Conservation (phyloP, 768 basidiomycete genomes). For the Boletellus sp. region DNA sequence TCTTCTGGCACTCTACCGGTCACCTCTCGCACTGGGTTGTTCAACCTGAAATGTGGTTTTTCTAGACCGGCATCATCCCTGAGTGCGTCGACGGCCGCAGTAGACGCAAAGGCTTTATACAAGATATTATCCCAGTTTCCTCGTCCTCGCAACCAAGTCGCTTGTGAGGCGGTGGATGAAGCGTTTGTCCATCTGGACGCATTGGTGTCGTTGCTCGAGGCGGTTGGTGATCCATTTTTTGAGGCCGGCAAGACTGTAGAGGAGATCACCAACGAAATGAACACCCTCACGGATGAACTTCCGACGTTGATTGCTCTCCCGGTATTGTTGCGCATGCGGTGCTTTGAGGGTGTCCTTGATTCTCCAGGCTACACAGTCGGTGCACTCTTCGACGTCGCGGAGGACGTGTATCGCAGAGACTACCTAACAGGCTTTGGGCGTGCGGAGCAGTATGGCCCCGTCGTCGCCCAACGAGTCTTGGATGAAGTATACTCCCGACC, state of each 20-base stretch:
- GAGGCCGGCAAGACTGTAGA: constrained; percentile 17
- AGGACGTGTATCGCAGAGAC: constrained; percentile 61
- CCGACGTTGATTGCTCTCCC: constrained; percentile 75
- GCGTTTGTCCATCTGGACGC: constrained; percentile 64
- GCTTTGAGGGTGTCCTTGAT: constrained; percentile 13
- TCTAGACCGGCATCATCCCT: constrained; percentile 65
- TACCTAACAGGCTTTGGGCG: constrained; percentile 73
- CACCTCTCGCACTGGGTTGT: constrained; percentile 55
- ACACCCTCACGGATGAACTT: constrained; percentile 54
- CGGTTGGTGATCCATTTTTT: constrained; percentile 34
- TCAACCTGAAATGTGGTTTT: constrained; percentile 61
- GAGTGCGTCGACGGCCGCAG: constrained; percentile 41
- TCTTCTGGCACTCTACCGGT: constrained; percentile 46
- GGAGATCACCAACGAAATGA: constrained; percentile 42
- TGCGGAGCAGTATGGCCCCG: constrained; percentile 67
- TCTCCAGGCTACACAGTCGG: constrained; percentile 38
- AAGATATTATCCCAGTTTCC: constrained; percentile 61
- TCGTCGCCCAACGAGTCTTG: constrained; percentile 55
- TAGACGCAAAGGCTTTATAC: constrained; percentile 60
- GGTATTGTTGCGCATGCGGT: constrained; percentile 51
- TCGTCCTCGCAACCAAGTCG: constrained; percentile 57
- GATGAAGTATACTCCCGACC: constrained; percentile 41
- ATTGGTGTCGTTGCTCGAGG: constrained; percentile 55
- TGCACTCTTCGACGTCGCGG: constrained; percentile 52
- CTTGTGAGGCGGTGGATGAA: constrained; percentile 80